Percentiles rank a stretch among this genome's conserved stretches.
These are phyloP conservation scores for Filosporella fistucella DNA, from an alignment of 495 filamentous ascomycete species.

Conservation along the genomic window DNA sequence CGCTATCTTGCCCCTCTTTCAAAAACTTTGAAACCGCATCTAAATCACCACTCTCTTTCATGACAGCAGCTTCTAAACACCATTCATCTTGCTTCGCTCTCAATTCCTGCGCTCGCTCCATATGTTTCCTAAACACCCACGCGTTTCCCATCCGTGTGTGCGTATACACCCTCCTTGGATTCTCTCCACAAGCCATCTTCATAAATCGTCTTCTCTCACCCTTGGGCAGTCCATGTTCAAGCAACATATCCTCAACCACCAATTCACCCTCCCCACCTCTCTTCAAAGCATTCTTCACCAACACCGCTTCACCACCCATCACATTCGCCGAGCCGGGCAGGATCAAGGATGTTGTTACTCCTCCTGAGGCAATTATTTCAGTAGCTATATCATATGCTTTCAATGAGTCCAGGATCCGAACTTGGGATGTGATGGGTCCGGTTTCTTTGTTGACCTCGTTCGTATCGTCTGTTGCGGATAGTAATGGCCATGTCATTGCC, in stretches of 20 bases:
- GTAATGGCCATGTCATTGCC: slow-evolving; percentile 33
- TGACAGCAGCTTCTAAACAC: slow-evolving; percentile 46
- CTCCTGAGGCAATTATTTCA: slow-evolving; percentile 59
- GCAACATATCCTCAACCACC: slow-evolving; percentile 42
- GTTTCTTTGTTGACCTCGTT: slow-evolving; percentile 45
- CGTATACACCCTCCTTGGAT: slow-evolving; percentile 51
- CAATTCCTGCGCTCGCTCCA: slow-evolving; percentile 49
- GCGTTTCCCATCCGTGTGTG: slow-evolving; percentile 52
- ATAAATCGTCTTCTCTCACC: slow-evolving; percentile 45
- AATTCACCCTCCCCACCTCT: slow-evolving; percentile 44
- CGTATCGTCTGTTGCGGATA: slow-evolving; percentile 39
- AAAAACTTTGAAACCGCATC: slow-evolving; percentile 17
- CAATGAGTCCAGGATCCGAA: slow-evolving; percentile 52
- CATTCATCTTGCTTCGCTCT: slow-evolving; percentile 53
- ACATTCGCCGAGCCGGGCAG: slow-evolving; percentile 62
- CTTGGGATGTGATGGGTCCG: slow-evolving; percentile 48
- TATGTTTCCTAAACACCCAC: slow-evolving; percentile 58
- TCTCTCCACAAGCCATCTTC: slow-evolving; percentile 72
- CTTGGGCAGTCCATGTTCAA: slow-evolving; percentile 37
- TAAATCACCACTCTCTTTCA: slow-evolving; percentile 23
- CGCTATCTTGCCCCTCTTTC: slow-evolving; percentile 12
- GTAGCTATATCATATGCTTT: slow-evolving; percentile 49
- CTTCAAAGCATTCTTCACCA: slow-evolving; percentile 56
- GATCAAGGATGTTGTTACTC: slow-evolving; percentile 62
- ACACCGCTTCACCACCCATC: slow-evolving; percentile 62